A percentile compares a stretch with the other conserved stretches of the same genome.
Conservation (phyloP, 2,329 filamentous ascomycete species). For the Amphichorda felina region DNA sequence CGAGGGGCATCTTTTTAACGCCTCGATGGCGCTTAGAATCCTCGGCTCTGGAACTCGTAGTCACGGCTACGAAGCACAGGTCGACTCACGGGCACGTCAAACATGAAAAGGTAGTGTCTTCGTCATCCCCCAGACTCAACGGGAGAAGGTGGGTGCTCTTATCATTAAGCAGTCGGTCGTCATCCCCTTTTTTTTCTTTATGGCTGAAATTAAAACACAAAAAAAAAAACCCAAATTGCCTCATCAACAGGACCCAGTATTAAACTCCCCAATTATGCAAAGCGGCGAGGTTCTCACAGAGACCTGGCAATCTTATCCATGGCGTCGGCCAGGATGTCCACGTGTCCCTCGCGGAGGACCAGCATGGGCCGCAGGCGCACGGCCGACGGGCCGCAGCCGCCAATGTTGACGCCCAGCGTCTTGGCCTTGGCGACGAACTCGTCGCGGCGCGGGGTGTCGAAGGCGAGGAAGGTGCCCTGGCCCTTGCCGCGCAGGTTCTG, state of each 20-base stretch:
- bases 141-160: too few relatives aligned
- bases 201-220: too few relatives aligned
- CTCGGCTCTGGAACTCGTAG: too few relatives aligned
- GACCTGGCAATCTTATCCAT: constrained; percentile 61
- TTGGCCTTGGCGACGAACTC: constrained; percentile 71
- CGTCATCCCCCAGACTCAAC: too few relatives aligned
- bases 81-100: too few relatives aligned
- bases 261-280: background rate
- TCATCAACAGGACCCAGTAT: background rate
- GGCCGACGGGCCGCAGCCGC: constrained; percentile 63
- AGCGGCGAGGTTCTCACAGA: constrained; percentile 9
- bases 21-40: too few relatives aligned
- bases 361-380: constrained; percentile 82
- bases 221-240: background rate
- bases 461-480: constrained; percentile 86
- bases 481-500: constrained; percentile 77
- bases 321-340: constrained; percentile 68
- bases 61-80: too few relatives aligned
- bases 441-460: constrained; percentile 72
- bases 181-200: too few relatives aligned
- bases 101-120: too few relatives aligned
- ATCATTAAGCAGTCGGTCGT: too few relatives aligned
- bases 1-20: too few relatives aligned
- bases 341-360: constrained; percentile 85
- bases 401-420: constrained; percentile 73